Evolutionary conservation across 140 eudicot species (phyloP), one percentile per base, ranked within the genome.

Genomic region (Ambrosia hybrid): DNA sequence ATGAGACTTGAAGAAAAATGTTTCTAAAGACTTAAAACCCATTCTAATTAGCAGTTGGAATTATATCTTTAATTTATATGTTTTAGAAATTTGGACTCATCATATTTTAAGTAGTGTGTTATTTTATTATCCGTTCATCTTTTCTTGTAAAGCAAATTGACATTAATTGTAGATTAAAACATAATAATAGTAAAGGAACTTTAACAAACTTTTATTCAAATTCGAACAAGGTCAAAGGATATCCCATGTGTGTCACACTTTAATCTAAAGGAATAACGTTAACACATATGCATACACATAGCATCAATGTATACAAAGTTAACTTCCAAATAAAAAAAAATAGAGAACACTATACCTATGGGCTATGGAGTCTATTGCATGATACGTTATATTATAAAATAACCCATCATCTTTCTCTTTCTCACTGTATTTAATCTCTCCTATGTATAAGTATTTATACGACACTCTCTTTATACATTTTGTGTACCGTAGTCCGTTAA

Each of bases 211-310:
- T 73, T 74, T 38, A 36, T 76, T 76, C 65, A 68, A 76, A 76
- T 76, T 76, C 39, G 62, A 76, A 68, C 75, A 58, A 57, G 33
- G 75, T 58, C 67, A 66, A 76, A 69, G 76, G 37, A 76, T 49
- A 76, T 76, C 80, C 74, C 48, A 43, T 43, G 10, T 43, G 9
- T 6, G 46, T 43, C 2, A 43, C 48, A 5, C 34, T 30, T 30
- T 30, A 30, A 30, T 30, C 0, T 30, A 30, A 30, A 30, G 34
- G 8, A 41, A 41, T 57, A 57, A 55, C 68, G 41, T 52, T 48
- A 5, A 46, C 51, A 38, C 6, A 38, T 41, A 41, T 41, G 9
- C 52, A 48, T 12, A 48, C 52, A 48, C 8, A 48, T 48, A 41
- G 46, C 46, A 41, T 41, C 8, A 41, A 4, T 41, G 8, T 41